Base-by-base conservation (phyloP, 352 stramenopile species). In the Phytopythium litorale region DNA sequence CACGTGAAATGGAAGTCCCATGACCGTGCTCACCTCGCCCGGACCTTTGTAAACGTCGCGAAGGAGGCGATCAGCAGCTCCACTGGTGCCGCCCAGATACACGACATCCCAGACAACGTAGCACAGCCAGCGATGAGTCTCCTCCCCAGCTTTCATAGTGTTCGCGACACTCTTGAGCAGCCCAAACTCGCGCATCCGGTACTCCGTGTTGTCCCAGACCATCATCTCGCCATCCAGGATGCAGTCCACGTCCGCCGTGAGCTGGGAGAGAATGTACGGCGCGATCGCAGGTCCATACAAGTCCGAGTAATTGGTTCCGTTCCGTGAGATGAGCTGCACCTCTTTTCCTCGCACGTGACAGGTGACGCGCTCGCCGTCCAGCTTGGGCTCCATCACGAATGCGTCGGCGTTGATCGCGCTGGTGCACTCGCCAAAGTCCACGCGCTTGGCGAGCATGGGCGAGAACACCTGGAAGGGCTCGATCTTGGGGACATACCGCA, bases 141-240 rank as follows among this genome's bases (percentile, higher is more conserved):
- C 73, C 66, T 92, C 79, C 11, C 71, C 73, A 11, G 74, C 70
- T 4, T 72, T 69, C 40, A 86, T 57, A 4, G 78, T 78, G 62
- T 88, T 90, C 0, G 84, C 87, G 19, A 91, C 87, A 64, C 80
- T 89, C 60, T 92, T 95, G 33, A 95, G 64, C 37, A 92, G 66
- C 1, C 87, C 84, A 69, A 95, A 95, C 66, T 92, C 83, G 46
- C 78, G 77, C 46, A 91, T 62, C 0, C 68, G 71, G 67, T 89
- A 92, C 62, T 91, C 83, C 16, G 81, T 25, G 62, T 91, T 94
- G 64, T 94, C 87, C 85, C 87, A 94, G 7, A 94, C 84, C 79
- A 96, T 91, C 85, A 96, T 94, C 50, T 96, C 87, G 46, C 87
- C 87, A 46, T 96, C 87, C 12, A 96, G 69, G 35, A 96, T 93